These are phyloP conservation scores for Marasmius fiardii DNA, from an alignment of 1,284 basidiomycete genomes.

Conservation along the genomic window DNA sequence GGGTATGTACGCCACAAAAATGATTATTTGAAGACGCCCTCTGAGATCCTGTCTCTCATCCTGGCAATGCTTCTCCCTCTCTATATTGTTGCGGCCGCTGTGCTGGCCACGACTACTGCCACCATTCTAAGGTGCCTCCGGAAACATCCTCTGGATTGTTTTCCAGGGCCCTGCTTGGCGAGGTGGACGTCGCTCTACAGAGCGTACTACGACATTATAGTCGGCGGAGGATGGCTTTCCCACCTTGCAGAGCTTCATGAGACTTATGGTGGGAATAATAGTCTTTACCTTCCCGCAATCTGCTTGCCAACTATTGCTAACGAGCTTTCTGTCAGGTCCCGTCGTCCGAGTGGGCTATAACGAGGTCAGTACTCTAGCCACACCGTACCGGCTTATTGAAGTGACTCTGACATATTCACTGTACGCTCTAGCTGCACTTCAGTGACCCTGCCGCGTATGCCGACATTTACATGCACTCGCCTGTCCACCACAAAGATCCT, in stretches of 20 bases:
- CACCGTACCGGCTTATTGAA: background rate
- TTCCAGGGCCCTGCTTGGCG: conserved; percentile 28
- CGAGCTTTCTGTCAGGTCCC: conserved; percentile 20
- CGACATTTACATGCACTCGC: background rate
- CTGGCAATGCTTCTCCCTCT: too few relatives aligned
- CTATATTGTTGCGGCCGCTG: too few relatives aligned
- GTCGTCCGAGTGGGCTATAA: conserved; percentile 29
- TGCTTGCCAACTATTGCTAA: background rate
- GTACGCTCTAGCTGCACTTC: background rate
- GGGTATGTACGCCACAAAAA: too few relatives aligned
- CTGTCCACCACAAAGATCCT: background rate
- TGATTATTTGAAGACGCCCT: too few relatives aligned
- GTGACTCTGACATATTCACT: too few relatives aligned
- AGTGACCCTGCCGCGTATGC: background rate
- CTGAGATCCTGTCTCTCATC: too few relatives aligned
- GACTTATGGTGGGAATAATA: conserved; percentile 22
- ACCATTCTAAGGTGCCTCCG: too few relatives aligned
- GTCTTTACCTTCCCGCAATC: background rate
- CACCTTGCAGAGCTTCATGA: conserved; percentile 26
- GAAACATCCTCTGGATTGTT: background rate
- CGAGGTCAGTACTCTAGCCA: conserved; percentile 17
- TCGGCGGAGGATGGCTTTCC: conserved; percentile 24
- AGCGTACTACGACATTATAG: conserved; percentile 28
- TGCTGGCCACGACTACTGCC: too few relatives aligned
- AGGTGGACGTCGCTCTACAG: conserved; percentile 26